Evolutionary conservation across 2,329 filamentous ascomycete genomes (phyloP).

Genomic region (Tympanopsis confertula): DNA sequence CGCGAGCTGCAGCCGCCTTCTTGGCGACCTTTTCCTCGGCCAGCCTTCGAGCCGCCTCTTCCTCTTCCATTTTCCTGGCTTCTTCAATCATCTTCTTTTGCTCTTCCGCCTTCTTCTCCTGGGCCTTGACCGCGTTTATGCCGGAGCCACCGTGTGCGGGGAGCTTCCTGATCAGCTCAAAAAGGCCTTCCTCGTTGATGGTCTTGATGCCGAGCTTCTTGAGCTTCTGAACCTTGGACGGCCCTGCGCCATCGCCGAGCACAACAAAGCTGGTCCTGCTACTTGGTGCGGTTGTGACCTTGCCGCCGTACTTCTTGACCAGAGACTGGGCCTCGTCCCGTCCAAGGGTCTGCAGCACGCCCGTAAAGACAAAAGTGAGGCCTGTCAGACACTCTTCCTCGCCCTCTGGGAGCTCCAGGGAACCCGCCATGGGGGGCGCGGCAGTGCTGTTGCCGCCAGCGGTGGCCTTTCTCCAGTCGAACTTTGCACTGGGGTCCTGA

Average conservation of each 20-base stretch:
- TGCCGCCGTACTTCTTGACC: constrained; percentile 89
- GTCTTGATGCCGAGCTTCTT: constrained; percentile 70
- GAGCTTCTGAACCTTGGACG: constrained; percentile 85
- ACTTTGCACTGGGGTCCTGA: constrained; percentile 60
- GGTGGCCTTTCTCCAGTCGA: constrained; percentile 60
- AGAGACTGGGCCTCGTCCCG: constrained; percentile 76
- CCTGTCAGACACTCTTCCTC: constrained; percentile 83
- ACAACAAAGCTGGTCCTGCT: constrained; percentile 92
- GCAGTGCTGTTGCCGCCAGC: constrained; percentile 48
- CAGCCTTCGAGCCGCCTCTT: constrained; percentile 52
- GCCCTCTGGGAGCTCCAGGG: constrained; percentile 67
- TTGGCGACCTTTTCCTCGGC: constrained; percentile 40
- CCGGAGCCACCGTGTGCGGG: constrained; percentile 80
- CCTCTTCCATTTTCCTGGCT: constrained; percentile 73
- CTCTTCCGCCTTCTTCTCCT: constrained; percentile 75
- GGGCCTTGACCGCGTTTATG: constrained; percentile 74
- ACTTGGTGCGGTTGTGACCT: constrained; percentile 74
- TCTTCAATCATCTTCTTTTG: constrained; percentile 71
- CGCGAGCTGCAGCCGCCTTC: constrained; percentile 33
- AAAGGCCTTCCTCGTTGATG: constrained; percentile 86
- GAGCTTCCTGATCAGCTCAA: constrained; percentile 68
- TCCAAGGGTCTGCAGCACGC: constrained; percentile 67
- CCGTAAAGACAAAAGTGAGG: constrained; percentile 89
- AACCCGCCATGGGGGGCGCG: constrained; percentile 49
- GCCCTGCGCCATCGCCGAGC: constrained; percentile 79